Evolutionary conservation across 345 rosid genomes (phyloP), one percentile per base, ranked within the genome.

Genomic region (Kernera saxatilis): DNA sequence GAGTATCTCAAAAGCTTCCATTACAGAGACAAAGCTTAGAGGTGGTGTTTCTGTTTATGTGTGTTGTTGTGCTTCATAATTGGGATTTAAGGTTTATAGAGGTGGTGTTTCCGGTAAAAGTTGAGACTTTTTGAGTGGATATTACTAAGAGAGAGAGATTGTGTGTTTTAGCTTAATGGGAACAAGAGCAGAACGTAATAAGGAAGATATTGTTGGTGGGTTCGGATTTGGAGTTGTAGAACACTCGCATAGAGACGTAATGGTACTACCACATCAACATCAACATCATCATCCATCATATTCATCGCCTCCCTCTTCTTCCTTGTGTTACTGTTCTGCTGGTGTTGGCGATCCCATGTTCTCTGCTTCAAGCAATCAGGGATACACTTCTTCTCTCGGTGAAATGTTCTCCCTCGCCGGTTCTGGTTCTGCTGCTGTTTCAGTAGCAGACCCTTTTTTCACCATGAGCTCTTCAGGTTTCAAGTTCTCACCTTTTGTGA

Each of bases 201-300:
- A 64, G 37, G 84, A 67, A 46, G 79, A 55, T 55, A 62, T 69
- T 69, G 51, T 35, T 55, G 65, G 62, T 82, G 88, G 82, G 79
- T 75, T 78, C 36, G 84, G 80, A 75, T 80, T 75, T 78, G 78
- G 78, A 69, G 78, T 80, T 80, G 72, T 64, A 36, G 82, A 82
- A 67, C 49, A 53, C 21, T 66, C 54, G 5, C 74, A 55, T 29
- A 69, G 64, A 77, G 70, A 77, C 37, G 22, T 73, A 62, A 77
- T 75, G 82, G 51, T 66, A 56, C 59, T 72, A 60, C 79, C 82
- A 2, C 62, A 44, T 36, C 64, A 75, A 58, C 74, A 62, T 68
- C 49, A 48, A 49, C 37, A 68, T 64, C 50, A 59, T 36, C 30
- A 56, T 68, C 69, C 58, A 57, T 80, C 59, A 48, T 67, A 67